phyloP scores from a whole-genome alignment of 306 rosid species.

The Cyamopsis tetragonoloba region DNA sequence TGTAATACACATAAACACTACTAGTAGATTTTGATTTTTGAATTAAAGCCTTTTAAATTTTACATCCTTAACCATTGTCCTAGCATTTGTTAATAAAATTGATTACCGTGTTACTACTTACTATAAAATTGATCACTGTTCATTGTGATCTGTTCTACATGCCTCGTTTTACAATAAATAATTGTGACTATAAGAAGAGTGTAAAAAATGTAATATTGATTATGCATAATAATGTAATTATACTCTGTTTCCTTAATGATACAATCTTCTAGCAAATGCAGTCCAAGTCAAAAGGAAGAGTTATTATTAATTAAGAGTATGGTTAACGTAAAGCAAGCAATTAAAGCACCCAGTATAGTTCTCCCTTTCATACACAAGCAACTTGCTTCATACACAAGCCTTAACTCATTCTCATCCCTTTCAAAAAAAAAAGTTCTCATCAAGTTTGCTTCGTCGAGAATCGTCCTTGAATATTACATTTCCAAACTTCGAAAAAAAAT shows the following conservation, averaged over 20 bases:
- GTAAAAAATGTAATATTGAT: background rate
- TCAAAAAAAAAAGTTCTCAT: too few species aligned
- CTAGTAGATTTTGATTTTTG: too few species aligned
- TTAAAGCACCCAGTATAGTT: conserved; percentile 35
- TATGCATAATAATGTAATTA: background rate
- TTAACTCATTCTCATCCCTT: conserved; percentile 36
- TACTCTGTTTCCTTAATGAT: background rate
- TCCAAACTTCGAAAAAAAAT: conserved; percentile 9
- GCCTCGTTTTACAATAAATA: background rate
- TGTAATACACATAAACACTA: too few species aligned
- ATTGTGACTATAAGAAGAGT: background rate
- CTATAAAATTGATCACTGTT: too few species aligned
- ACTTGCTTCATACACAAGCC: conserved; percentile 39
- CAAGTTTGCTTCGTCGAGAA: conserved; percentile 31
- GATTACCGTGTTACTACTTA: background rate
- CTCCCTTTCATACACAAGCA: conserved; percentile 40
- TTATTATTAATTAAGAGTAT: conserved; percentile 25
- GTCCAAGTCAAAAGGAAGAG: conserved; percentile 35
- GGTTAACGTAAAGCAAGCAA: conserved; percentile 42
- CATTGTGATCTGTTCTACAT: background rate
- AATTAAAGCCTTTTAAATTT: too few species aligned
- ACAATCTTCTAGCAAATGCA: background rate
- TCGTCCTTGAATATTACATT: conserved; percentile 12
- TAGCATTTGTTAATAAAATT: conserved; percentile 17
- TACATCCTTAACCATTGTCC: too few species aligned